Conservation (phyloP, 768 basidiomycete genomes). For the Ramaria sp. region DNA sequence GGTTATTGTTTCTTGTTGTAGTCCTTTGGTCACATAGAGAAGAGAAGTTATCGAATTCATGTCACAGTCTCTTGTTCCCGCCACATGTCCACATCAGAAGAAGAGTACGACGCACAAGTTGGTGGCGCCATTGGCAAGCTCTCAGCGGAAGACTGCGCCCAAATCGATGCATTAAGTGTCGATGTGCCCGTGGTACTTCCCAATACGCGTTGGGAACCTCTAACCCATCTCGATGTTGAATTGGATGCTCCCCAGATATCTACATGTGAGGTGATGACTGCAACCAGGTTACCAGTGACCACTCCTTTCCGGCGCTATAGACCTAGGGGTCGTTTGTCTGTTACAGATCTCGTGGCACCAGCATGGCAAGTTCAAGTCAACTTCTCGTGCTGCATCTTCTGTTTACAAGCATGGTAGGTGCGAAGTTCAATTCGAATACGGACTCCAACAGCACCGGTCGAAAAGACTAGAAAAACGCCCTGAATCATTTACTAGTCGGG, state of each 20-base stretch:
- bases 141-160: background rate
- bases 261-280: background rate
- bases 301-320: slow-evolving; percentile 3
- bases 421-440: slow-evolving; percentile 71
- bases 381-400: background rate
- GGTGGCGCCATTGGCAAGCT: slow-evolving; percentile 3
- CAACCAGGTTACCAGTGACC: background rate
- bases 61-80: background rate
- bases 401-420: slow-evolving; percentile 38
- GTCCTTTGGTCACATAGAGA: no score
- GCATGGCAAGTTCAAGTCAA: slow-evolving; percentile 38
- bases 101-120: slow-evolving; percentile 1
- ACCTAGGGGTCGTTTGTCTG: slow-evolving; percentile 29
- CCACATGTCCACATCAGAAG: slow-evolving; percentile 3
- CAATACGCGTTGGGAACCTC: background rate
- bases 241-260: background rate
- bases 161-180: slow-evolving; percentile 1
- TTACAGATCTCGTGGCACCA: slow-evolving; percentile 52
- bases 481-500: slow-evolving; percentile 39
- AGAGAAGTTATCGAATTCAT: background rate
- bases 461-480: slow-evolving; percentile 43
- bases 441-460: slow-evolving; percentile 47
- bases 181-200: background rate
- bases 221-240: background rate
- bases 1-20: no score